Percentiles rank a stretch among this genome's conserved stretches.
phyloP scores from a whole-genome alignment of 148 eudicot genomes.

The Chenopodium quinoa region DNA sequence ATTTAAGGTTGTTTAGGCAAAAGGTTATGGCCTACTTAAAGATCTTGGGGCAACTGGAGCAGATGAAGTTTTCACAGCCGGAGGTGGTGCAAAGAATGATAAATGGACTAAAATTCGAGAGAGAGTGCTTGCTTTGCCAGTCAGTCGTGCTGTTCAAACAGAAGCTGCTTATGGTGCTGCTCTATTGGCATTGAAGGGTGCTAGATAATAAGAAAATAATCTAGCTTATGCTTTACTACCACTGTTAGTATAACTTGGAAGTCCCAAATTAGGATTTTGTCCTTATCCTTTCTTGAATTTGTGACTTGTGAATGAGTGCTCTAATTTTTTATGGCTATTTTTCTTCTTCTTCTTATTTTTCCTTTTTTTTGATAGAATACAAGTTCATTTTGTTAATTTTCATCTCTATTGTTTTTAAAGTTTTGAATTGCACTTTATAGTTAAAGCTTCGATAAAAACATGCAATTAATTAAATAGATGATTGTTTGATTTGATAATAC shows the following conservation, averaged over 20 bases:
- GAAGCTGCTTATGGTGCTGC: constrained; percentile 99
- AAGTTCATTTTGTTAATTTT: too few species aligned
- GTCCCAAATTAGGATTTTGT: not conserved
- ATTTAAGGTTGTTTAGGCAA: constrained; percentile 45
- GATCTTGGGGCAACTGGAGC: constrained; percentile 83
- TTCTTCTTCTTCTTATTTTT: too few species aligned
- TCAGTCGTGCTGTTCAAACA: constrained; percentile 70
- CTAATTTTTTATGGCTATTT: too few species aligned
- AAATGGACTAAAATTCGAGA: constrained; percentile 78
- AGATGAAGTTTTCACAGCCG: constrained; percentile 85
- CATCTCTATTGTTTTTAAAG: too few species aligned
- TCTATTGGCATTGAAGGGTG: constrained; percentile 77
- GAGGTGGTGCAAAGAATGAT: constrained; percentile 84
- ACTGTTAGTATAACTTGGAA: not conserved
- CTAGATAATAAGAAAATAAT: not conserved
- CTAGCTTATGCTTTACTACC: not conserved
- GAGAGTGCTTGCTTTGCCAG: constrained; percentile 84
- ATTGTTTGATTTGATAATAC: too few species aligned
- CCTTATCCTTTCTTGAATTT: not conserved
- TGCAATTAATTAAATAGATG: too few species aligned
- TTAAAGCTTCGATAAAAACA: too few species aligned
- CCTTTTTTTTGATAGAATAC: too few species aligned
- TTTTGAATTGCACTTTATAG: too few species aligned
- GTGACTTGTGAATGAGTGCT: not conserved
- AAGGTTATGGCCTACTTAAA: constrained; percentile 67